Evolutionary conservation across 441 rosid genomes (phyloP).

Genomic region (Hura crepitans): DNA sequence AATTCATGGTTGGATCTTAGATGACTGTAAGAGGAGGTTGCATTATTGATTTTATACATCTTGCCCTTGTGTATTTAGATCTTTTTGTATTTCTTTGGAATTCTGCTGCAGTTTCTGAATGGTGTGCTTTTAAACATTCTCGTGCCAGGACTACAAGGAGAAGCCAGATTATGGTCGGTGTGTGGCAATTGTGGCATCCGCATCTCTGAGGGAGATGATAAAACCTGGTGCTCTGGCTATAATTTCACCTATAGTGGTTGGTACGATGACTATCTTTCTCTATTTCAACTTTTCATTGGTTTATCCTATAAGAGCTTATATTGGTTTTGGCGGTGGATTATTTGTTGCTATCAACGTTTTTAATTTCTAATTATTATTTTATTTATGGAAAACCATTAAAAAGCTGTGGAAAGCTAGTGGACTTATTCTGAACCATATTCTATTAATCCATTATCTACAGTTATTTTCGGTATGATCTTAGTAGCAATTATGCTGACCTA

Average conservation of each 20-base stretch:
- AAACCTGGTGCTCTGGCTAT: conserved; percentile 96
- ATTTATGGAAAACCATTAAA: no score
- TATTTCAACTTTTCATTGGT: neutral
- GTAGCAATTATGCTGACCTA: neutral
- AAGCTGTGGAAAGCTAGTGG: no score
- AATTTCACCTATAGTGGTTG: conserved; percentile 76
- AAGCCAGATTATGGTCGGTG: conserved; percentile 98
- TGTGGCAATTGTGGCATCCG: conserved; percentile 96
- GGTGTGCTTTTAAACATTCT: conserved; percentile 13
- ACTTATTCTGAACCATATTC: neutral
- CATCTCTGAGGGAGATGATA: conserved; percentile 94
- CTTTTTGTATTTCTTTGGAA: conserved; percentile 7
- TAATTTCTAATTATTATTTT: neutral
- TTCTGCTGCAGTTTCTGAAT: conserved; percentile 7
- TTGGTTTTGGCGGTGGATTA: conserved; percentile 2
- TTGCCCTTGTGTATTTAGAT: neutral
- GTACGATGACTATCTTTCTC: conserved; percentile 34
- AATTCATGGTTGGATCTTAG: neutral
- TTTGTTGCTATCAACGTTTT: neutral
- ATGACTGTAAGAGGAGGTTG: neutral
- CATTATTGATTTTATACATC: neutral
- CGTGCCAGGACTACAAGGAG: conserved; percentile 78
- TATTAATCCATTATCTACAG: neutral
- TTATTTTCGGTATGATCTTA: conserved; percentile 1
- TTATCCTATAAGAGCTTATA: neutral